Conservation (phyloP, 148 eudicot species). For the Rhododendron henanense region DNA sequence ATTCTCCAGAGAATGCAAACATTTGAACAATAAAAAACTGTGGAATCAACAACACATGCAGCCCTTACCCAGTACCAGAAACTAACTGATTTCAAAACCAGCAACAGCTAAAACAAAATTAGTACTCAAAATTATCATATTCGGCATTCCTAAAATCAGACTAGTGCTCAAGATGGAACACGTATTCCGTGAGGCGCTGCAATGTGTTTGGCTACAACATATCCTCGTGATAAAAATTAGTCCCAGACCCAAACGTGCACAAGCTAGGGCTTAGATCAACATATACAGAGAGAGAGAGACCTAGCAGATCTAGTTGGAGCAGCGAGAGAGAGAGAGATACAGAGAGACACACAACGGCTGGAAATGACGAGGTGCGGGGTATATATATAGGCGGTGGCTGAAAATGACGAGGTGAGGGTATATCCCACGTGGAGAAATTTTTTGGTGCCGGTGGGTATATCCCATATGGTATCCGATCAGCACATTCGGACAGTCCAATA, state of each 20-base stretch:
- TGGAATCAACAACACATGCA: slow-evolving; percentile 7
- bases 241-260: slow-evolving; percentile 96
- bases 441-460: too few species aligned
- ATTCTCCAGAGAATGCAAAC: background rate
- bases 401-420: too few species aligned
- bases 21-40: background rate
- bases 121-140: background rate
- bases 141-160: background rate
- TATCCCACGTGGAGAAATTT: too few species aligned
- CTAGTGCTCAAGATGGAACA: slow-evolving; percentile 88
- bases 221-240: slow-evolving; percentile 95
- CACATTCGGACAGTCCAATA: too few species aligned
- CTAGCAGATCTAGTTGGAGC: too few species aligned
- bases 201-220: slow-evolving; percentile 31
- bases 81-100: background rate
- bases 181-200: slow-evolving; percentile 51
- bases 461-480: too few species aligned
- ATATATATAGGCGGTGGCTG: too few species aligned
- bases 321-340: too few species aligned
- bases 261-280: slow-evolving; percentile 29
- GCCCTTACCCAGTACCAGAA: slow-evolving; percentile 1
- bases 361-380: too few species aligned
- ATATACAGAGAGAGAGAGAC: too few species aligned
- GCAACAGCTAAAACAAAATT: background rate
- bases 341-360: too few species aligned